Conservation (phyloP, 2,329 filamentous ascomycete genomes). For the Sclerotinia subarctica region DNA sequence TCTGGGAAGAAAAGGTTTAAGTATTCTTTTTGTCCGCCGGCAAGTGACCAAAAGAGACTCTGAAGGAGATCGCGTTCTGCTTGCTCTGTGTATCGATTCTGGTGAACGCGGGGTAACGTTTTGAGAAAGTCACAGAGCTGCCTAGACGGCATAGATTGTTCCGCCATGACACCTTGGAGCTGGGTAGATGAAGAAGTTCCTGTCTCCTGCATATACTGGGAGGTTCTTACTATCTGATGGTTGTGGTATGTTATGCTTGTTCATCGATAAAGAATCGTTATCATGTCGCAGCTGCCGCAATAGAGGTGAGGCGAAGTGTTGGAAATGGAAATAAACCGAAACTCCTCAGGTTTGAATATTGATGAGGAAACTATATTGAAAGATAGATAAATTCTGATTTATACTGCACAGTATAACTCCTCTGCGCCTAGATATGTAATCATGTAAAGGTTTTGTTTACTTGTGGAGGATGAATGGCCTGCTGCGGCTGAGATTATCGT, state of each 20-base stretch:
- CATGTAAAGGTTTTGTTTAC: not conserved
- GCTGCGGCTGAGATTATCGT: not conserved
- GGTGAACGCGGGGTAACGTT: conserved; percentile 69
- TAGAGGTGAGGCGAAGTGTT: not conserved
- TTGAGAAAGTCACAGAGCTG: conserved; percentile 81
- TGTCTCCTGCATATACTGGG: conserved; percentile 1
- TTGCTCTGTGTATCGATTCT: conserved; percentile 70
- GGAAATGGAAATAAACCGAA: not conserved
- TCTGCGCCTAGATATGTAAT: not conserved
- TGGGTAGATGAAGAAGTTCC: not conserved
- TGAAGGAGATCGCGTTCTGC: conserved; percentile 71
- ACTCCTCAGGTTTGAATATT: not conserved
- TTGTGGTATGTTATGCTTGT: conserved; percentile 5
- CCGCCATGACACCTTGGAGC: conserved; percentile 6
- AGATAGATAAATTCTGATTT: not conserved
- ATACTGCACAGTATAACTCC: not conserved
- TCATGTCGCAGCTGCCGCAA: conserved; percentile 13
- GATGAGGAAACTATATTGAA: not conserved
- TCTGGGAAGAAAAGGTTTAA: conserved; percentile 79
- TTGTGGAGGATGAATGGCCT: not conserved
- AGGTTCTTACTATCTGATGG: not conserved
- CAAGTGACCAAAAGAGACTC: conserved; percentile 83
- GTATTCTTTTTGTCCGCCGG: conserved; percentile 69
- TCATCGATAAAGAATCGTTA: conserved; percentile 22
- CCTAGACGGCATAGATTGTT: conserved; percentile 48